These are phyloP conservation scores for Aspergillus udagawae DNA, from an alignment of 2,329 filamentous ascomycete species.

Conservation along the genomic window DNA sequence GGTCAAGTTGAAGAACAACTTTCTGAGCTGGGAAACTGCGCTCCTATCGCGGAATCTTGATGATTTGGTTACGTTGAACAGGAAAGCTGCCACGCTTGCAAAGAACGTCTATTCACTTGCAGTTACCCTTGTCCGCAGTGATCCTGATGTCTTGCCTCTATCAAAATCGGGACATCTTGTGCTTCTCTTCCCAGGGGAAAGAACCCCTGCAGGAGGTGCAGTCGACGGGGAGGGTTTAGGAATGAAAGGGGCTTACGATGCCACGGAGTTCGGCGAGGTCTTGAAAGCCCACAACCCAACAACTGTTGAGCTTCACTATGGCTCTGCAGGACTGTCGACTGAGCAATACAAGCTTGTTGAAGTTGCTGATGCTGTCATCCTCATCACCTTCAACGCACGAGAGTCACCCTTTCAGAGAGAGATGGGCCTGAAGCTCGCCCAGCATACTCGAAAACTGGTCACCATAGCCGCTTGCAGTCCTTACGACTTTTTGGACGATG, in stretches of 20 bases:
- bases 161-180: slow-evolving; percentile 26
- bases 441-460: slow-evolving; percentile 29
- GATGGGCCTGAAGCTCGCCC: slow-evolving; percentile 31
- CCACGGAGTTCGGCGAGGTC: slow-evolving; percentile 29
- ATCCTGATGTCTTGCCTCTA: slow-evolving; percentile 28
- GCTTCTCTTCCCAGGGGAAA: slow-evolving; percentile 37
- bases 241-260: slow-evolving; percentile 28
- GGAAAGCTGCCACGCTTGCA: slow-evolving; percentile 24
- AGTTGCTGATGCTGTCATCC: slow-evolving; percentile 37
- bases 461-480: slow-evolving; percentile 42
- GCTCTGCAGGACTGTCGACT: slow-evolving; percentile 25
- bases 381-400: slow-evolving; percentile 39
- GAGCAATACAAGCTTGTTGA: slow-evolving; percentile 29
- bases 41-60: slow-evolving; percentile 15
- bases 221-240: slow-evolving; percentile 37
- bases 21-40: slow-evolving; percentile 29
- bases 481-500: slow-evolving; percentile 42
- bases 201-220: slow-evolving; percentile 32
- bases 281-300: slow-evolving; percentile 24
- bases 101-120: slow-evolving; percentile 36
- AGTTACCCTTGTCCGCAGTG: slow-evolving; percentile 39
- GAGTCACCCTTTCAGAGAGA: slow-evolving; percentile 35
- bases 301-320: slow-evolving; percentile 32
- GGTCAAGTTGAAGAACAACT: slow-evolving; percentile 33
- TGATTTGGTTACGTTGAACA: slow-evolving; percentile 21